phyloP scores from a whole-genome alignment of 352 stramenopile species.

The Globisporangium cystogenes region DNA sequence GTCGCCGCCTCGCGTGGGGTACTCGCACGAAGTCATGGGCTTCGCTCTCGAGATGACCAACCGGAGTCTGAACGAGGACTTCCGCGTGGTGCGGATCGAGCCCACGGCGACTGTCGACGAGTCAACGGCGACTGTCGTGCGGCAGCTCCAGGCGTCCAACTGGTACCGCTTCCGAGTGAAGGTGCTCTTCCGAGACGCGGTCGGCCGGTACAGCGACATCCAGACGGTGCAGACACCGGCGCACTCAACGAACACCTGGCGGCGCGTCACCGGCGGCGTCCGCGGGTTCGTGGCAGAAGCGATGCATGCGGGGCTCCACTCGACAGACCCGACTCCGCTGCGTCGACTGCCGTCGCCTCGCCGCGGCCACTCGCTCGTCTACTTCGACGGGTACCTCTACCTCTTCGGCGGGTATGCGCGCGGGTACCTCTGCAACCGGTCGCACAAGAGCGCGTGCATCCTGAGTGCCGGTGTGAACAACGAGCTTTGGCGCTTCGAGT shows the following conservation, averaged over 20 bases:
- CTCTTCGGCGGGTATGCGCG: conserved; percentile 56
- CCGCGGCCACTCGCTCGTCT: conserved; percentile 52
- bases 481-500: conserved; percentile 68
- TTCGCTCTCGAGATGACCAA: conserved; percentile 63
- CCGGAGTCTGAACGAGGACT: conserved; percentile 49
- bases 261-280: conserved; percentile 14
- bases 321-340: conserved; percentile 22
- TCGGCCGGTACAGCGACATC: conserved; percentile 28
- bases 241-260: conserved; percentile 39
- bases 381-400: conserved; percentile 43
- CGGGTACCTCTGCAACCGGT: conserved; percentile 55
- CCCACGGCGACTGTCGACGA: conserved; percentile 7
- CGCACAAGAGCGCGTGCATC: conserved; percentile 36
- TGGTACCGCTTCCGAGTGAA: conserved; percentile 60
- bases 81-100: conserved; percentile 32
- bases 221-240: conserved; percentile 26
- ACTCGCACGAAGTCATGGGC: conserved; percentile 31
- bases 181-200: conserved; percentile 31
- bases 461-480: conserved; percentile 36
- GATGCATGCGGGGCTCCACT: conserved; percentile 25
- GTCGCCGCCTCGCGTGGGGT: conserved; percentile 30
- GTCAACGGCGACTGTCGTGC: conserved; percentile 17
- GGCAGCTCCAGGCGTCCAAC: conserved; percentile 16
- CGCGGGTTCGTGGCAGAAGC: conserved; percentile 27
- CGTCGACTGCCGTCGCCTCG: conserved; percentile 40